phyloP scores from a whole-genome alignment of 2,329 filamentous ascomycete species.

The Hirsutella thompsonii region DNA sequence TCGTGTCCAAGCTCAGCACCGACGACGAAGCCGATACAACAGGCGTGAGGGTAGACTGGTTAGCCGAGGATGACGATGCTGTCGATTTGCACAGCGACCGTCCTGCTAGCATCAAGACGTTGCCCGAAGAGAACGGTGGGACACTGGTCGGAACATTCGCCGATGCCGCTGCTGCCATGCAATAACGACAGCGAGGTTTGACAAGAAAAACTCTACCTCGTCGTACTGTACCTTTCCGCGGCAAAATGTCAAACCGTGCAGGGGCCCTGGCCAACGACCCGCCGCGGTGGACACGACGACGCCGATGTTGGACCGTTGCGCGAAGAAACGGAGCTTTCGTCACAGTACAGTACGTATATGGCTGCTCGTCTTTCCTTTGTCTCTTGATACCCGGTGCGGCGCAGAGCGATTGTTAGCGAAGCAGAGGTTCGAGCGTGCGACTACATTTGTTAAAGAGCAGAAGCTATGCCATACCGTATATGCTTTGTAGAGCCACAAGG shows the following conservation, averaged over 20 bases:
- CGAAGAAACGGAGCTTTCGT: not conserved
- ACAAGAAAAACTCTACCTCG: not conserved
- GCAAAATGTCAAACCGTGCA: not conserved
- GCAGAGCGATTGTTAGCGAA: not conserved
- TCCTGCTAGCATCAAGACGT: conserved; percentile 17
- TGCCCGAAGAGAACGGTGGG: conserved; percentile 20
- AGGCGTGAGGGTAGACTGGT: conserved; percentile 41
- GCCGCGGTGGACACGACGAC: not conserved
- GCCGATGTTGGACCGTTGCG: not conserved
- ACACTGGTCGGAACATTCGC: conserved; percentile 48
- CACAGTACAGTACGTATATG: not conserved
- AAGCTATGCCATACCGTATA: not conserved
- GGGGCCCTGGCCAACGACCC: not conserved
- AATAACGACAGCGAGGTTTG: conserved; percentile 10
- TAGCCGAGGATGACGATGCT: conserved; percentile 37
- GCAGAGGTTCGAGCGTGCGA: not conserved
- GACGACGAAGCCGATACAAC: conserved; percentile 25
- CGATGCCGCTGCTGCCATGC: conserved; percentile 42
- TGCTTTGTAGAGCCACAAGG: not conserved
- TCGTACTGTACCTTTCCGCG: too few species aligned
- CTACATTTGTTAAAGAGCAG: not conserved
- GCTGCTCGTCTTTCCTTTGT: not conserved
- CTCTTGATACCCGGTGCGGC: not conserved
- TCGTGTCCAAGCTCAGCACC: conserved; percentile 44
- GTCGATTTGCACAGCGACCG: conserved; percentile 29